Evolutionary conservation across 2,329 filamentous ascomycete species (phyloP), one percentile per base, ranked within the genome.

Genomic region (Fusarium circinatum): DNA sequence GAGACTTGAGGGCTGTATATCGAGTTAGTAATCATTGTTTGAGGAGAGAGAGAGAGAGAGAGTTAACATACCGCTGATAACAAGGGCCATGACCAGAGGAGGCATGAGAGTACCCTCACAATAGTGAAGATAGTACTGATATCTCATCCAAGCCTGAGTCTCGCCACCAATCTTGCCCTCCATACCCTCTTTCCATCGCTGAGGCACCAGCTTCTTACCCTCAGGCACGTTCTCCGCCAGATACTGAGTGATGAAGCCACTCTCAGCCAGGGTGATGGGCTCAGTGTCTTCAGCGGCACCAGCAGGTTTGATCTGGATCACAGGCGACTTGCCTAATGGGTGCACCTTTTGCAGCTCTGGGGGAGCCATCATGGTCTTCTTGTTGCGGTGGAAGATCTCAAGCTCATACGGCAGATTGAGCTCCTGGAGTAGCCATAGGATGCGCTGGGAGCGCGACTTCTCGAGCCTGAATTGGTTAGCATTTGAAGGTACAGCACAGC

Each of bases 381-480:
- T 84, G 72, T 86, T 80, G 60, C 95, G 92, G 81, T 94, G 94
- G 87, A 93, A 96, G 61, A 92, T 87, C 78, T 96, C 90, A 65
- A 98, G 84, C 70, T 95, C 90, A 83, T 97, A 98, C 34, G 92
- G 88, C 39, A 97, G 82, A 48, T 92, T 88, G 70, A 96, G 90
- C 82, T 96, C 94, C 80, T 96, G 93, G 48, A 97, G 89, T 12
- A 97, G 90, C 93, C 94, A 97, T 49, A 96, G 85, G 66, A 96
- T 92, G 71, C 94, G 91, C 82, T 97, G 94, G 18, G 93, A 90
- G 75, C 95, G 93, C 63, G 94, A 97, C 76, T 92, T 86, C 76
- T 96, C 89, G 69, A 97, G 92, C 94, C 94, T 97, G 75, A n/a
- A 30, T 17, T 26, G 12, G 36, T 74, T 17, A 74, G 45, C 32